Percentiles rank a stretch among this genome's conserved stretches.
These are phyloP conservation scores for Plantago ovata DNA, from an alignment of 257 asterid genomes.

Conservation along the genomic window DNA sequence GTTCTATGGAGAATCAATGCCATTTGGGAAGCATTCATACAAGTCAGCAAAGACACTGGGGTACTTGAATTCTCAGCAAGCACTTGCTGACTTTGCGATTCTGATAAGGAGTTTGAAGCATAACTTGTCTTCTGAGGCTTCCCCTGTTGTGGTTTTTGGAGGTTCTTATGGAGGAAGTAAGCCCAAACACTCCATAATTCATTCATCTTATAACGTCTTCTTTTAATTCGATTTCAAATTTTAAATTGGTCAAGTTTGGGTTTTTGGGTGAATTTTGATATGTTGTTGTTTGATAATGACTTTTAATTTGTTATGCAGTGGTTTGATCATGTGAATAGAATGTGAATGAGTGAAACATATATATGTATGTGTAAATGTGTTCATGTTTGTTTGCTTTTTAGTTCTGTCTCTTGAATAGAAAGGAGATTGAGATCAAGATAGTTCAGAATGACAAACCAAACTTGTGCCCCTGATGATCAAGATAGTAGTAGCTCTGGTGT, in stretches of 20 bases:
- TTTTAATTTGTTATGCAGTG: not conserved
- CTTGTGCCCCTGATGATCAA: not conserved
- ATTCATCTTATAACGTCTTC: too few relatives aligned
- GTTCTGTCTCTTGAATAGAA: too few relatives aligned
- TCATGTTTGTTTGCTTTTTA: too few relatives aligned
- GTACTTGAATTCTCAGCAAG: conserved; percentile 71
- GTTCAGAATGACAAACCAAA: too few relatives aligned
- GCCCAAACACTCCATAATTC: conserved; percentile 19
- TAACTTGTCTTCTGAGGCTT: conserved; percentile 64
- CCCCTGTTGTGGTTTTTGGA: conserved; percentile 82
- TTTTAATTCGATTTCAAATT: not conserved
- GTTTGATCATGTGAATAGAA: too few relatives aligned
- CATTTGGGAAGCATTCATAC: conserved; percentile 54
- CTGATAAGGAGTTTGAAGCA: conserved; percentile 59
- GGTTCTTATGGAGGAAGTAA: conserved; percentile 91
- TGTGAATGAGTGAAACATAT: too few relatives aligned
- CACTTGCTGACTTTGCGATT: conserved; percentile 73
- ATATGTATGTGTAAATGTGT: too few relatives aligned
- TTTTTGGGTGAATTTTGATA: not conserved
- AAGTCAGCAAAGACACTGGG: conserved; percentile 61
- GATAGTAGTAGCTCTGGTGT: not conserved
- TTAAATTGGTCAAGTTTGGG: not conserved
- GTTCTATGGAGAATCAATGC: conserved; percentile 73
- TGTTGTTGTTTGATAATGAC: not conserved
- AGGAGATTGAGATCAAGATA: too few relatives aligned